Evolutionary conservation across 1,139 yeast species (phyloP).

Genomic region (Suhomyces bribrorum): DNA sequence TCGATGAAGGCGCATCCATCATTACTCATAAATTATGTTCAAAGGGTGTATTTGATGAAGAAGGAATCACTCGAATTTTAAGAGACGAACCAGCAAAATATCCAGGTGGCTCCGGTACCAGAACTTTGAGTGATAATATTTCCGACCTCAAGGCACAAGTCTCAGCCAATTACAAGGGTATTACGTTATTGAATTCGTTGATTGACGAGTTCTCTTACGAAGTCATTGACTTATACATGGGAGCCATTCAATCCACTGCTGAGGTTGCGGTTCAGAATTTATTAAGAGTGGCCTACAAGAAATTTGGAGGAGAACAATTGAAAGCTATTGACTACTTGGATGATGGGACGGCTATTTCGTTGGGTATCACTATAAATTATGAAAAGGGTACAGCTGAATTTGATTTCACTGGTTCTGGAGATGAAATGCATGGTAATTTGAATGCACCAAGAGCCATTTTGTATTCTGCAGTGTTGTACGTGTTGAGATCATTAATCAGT

Average conservation of each 20-base stretch:
- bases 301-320: conserved; percentile 38
- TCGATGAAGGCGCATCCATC: conserved; percentile 48
- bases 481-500: conserved; percentile 70
- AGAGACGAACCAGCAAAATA: conserved; percentile 46
- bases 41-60: conserved; percentile 43
- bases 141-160: conserved; percentile 49
- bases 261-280: conserved; percentile 43
- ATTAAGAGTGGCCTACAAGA: conserved; percentile 35
- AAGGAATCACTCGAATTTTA: conserved; percentile 38
- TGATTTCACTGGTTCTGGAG: conserved; percentile 45
- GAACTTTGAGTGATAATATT: conserved; percentile 43
- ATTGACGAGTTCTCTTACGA: conserved; percentile 34
- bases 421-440: conserved; percentile 46
- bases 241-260: conserved; percentile 45
- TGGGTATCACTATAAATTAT: conserved; percentile 35
- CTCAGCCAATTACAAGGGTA: conserved; percentile 45
- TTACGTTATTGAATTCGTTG: conserved; percentile 32
- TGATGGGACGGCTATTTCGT: conserved; percentile 46
- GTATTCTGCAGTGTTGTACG: conserved; percentile 78
- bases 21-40: conserved; percentile 40
- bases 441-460: conserved; percentile 66
- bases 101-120: conserved; percentile 49
- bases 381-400: conserved; percentile 40
- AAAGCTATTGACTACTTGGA: conserved; percentile 43
- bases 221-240: conserved; percentile 44